Base-by-base conservation (phyloP, 768 basidiomycete genomes). In the Phylloporus scabripes region DNA sequence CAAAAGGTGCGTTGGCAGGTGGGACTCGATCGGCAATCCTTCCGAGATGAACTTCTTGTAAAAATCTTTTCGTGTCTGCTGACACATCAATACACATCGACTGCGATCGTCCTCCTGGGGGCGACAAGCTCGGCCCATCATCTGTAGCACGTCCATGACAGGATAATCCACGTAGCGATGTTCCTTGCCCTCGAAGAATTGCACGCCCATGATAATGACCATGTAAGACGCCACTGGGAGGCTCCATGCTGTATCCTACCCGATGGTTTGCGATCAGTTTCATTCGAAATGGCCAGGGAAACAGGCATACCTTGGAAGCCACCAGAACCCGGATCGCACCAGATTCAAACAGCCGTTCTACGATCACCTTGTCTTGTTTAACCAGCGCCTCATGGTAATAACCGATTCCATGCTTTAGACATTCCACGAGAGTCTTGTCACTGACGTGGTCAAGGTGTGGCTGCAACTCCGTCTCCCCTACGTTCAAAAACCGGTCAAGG, bases 121-220 rank as follows among this genome's bases (percentile, higher is more conserved):
- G 14, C 94, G 85, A 65, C 94, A 97, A 0, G 96, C 96, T n/a
- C 85, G 81, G 37, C 95, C 96, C 85, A 98, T 95, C 95, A 99
- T 98, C 64, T 98, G 96, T 1, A 98, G 78, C 6, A 99, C 89
- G 59, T 98, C 95, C 79, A 95, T 95, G 50, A 99, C 92, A 4
- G 95, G 93, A 63, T 98, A 97, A 67, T 98, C 96, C 56, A 94
- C 78, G 57, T 99, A 99, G 39, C 96, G 88, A 63, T 98, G 96
- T 60, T 99, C 96, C 68, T 92, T 90, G 62, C 95, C 95, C 66
- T 98, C 94, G 59, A 88, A 98, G 51, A 70, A 86, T 62, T 99
- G 96, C 0, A 97, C 93, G n/a, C 95, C 95, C 94, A 98, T 97
- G 59, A 99, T 92, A 64, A 99, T 85, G 37, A 97, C 94, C 92